Base-by-base conservation (phyloP, 176 grass and related monocot species). In the Otatea glauca region DNA sequence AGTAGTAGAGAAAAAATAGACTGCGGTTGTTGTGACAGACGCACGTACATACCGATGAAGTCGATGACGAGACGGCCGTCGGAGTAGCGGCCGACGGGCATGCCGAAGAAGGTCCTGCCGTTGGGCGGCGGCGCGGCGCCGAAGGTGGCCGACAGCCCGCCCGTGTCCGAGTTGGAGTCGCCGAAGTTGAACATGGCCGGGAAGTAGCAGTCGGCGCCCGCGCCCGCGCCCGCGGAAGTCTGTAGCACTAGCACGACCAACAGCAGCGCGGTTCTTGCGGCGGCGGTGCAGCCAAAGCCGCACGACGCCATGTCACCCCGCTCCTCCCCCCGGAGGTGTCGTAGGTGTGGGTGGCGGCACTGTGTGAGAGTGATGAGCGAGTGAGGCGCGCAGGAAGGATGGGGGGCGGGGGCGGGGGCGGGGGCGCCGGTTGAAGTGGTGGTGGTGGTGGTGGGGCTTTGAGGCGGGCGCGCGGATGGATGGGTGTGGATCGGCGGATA, bases 131-230 rank as follows among this genome's bases (percentile, higher is more conserved):
- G 87, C 9, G 93, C 96, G 34, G 91, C 83, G 47, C 93, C 93
- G 80, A 98, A 98, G 25, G 88, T 68, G 7, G 96, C 89, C 21
- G 96, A 98, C 49, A 98, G 83, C 1, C 89, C 91, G 4, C 96
- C 96, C 23, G 96, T 98, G 80, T 98, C 96, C 32, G 85, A 89
- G 88, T 98, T 98, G 5, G 96, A 95, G 83, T 97, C 95, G 9
- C 95, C 95, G 51, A 97, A 97, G 74, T 94, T 97, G 88, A 94
- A 94, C 56, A 97, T 47, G 24, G 96, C 93, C 58, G 93, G 96
- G 89, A 98, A 95, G 76, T 84, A 41, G 76, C 96, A 98, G 71
- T 83, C 83, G 55, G 32, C 81, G 59, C 73, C 78, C 1, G 18
- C 81, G 59, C 73, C 78, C 1, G 18, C 29, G 37, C 20, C 34